Evolutionary conservation across 371 early-diverging fungal species (phyloP).

Genomic region (Saksenaea vasiformis): DNA sequence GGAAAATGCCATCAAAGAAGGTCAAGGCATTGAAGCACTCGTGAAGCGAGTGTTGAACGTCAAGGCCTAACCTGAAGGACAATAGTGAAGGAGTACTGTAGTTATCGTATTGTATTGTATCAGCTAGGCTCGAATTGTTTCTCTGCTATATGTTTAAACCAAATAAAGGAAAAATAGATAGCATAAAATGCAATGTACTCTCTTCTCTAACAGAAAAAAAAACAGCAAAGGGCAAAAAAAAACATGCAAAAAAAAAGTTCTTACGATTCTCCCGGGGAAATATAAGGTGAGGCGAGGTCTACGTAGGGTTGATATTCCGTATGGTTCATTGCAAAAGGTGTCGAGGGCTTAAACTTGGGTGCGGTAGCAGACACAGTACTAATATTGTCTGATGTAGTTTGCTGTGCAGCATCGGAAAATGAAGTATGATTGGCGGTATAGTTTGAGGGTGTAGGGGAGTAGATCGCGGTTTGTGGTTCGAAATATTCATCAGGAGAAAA

Average conservation of each 20-base stretch:
- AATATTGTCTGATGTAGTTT: not conserved
- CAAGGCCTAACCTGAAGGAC: not conserved
- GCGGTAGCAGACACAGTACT: not conserved
- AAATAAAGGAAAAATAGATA: too few species aligned
- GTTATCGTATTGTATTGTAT: not conserved
- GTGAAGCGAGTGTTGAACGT: conserved; percentile 29
- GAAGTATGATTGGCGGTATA: not conserved
- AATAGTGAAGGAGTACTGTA: not conserved
- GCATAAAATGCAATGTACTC: too few species aligned
- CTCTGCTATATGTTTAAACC: too few species aligned
- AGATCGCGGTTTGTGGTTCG: not conserved
- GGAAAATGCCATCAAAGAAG: conserved; percentile 52
- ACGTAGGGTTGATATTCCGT: not conserved
- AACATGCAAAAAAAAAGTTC: too few species aligned
- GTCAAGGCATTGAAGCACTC: conserved; percentile 39
- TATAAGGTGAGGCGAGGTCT: too few species aligned
- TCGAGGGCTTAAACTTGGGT: not conserved
- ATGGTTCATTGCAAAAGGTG: not conserved
- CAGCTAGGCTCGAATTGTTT: too few species aligned
- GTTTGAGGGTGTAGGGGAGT: not conserved
- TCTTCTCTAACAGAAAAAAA: too few species aligned
- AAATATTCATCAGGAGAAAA: not conserved
- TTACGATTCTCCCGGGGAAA: too few species aligned
- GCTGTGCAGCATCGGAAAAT: not conserved
- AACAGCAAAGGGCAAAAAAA: too few species aligned